These are phyloP conservation scores for Bryoerythrophyllum caledonicum DNA, from an alignment of 225 moss, liverwort and hornwort genomes.

Conservation along the genomic window DNA sequence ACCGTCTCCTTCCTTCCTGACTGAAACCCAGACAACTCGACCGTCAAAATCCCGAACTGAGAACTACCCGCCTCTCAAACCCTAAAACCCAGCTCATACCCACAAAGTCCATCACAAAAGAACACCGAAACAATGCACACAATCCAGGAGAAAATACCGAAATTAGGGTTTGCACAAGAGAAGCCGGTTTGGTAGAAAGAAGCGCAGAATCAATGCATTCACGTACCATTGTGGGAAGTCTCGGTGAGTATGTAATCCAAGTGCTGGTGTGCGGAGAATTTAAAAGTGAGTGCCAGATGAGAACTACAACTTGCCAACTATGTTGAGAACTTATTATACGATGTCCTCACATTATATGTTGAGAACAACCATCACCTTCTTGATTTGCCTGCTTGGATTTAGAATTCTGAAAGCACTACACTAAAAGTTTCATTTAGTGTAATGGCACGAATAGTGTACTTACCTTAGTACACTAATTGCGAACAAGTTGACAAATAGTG, in stretches of 20 bases:
- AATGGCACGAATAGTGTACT: no score
- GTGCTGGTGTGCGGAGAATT: background rate
- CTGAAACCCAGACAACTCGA: conserved; percentile 35
- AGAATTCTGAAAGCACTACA: background rate
- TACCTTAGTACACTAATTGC: no score
- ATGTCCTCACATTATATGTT: no score
- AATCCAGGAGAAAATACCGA: background rate
- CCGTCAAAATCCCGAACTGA: background rate
- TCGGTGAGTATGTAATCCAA: background rate
- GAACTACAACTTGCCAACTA: background rate
- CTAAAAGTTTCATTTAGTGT: no score
- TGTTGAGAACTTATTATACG: background rate
- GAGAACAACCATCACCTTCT: background rate
- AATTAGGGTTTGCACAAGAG: background rate
- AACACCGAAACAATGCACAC: background rate
- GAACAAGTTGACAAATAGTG: no score
- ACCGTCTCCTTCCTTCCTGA: conserved; percentile 95
- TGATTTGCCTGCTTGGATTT: background rate
- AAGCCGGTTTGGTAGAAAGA: background rate
- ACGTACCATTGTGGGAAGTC: conserved; percentile 13
- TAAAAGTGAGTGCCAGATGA: background rate
- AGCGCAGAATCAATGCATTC: background rate
- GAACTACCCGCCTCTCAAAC: background rate
- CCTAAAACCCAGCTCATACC: background rate
- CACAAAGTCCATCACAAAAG: background rate